These are phyloP conservation scores for Tolypocladium capitatum DNA, from an alignment of 2,329 filamentous ascomycete genomes.

Conservation along the genomic window DNA sequence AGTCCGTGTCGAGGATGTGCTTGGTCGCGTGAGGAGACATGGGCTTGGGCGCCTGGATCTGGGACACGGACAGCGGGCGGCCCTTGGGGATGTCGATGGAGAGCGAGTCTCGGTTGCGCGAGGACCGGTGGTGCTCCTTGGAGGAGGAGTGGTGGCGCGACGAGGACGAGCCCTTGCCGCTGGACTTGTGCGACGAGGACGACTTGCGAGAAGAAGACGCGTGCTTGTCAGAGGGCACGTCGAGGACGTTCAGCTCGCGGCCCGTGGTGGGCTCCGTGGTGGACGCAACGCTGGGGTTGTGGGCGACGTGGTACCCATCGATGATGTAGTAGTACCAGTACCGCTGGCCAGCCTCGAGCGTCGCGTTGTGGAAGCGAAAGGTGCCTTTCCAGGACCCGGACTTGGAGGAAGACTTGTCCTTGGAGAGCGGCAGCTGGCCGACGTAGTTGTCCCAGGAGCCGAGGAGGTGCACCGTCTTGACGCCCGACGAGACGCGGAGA, in stretches of 20 bases:
- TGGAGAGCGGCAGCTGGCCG: constrained; percentile 86
- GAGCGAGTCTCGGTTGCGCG: constrained; percentile 35
- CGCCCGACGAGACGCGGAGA: constrained; percentile 87
- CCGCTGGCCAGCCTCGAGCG: constrained; percentile 74
- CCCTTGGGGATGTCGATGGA: constrained; percentile 68
- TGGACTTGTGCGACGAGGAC: constrained; percentile 10
- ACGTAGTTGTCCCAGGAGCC: constrained; percentile 98
- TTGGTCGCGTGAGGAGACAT: constrained; percentile 77
- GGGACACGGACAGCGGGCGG: constrained; percentile 72
- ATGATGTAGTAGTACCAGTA: constrained; percentile 99
- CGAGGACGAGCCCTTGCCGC: constrained; percentile 20
- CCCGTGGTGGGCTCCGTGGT: constrained; percentile 93
- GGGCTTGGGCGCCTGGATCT: constrained; percentile 85
- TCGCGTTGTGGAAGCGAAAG: constrained; percentile 84
- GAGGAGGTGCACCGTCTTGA: constrained; percentile 95
- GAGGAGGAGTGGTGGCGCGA: constrained; percentile 31
- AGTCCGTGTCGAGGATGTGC: constrained; percentile 73
- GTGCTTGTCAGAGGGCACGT: constrained; percentile 49
- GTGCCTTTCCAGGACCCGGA: constrained; percentile 88
- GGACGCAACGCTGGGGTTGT: constrained; percentile 82
- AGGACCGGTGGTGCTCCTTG: constrained; percentile 25
- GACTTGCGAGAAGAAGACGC: constrained; percentile 21
- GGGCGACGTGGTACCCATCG: constrained; percentile 94
- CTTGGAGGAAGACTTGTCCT: constrained; percentile 72
- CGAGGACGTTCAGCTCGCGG: constrained; percentile 94